Conservation (phyloP, 148 eudicot species). For the Heliosperma pusillum region DNA sequence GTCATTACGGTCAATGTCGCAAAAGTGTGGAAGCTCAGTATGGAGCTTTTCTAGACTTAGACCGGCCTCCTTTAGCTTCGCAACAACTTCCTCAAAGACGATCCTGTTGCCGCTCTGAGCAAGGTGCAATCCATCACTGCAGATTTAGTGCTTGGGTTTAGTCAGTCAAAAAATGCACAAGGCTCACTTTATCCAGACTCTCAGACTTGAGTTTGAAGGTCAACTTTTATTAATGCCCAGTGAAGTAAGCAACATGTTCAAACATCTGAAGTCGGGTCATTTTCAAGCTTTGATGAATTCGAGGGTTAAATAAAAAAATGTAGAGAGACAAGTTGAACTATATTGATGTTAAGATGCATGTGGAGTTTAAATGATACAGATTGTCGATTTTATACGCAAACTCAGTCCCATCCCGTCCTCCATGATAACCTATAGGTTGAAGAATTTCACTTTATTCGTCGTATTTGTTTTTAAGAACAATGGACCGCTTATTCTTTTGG, state of each 20-base stretch:
- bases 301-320: too few relatives aligned
- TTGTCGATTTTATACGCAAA: too few relatives aligned
- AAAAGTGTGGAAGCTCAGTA: slow-evolving; percentile 57
- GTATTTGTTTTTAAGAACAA: too few relatives aligned
- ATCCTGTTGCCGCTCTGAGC: slow-evolving; percentile 54
- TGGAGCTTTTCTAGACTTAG: slow-evolving; percentile 58
- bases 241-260: background rate
- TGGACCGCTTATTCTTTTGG: background rate
- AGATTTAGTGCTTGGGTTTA: slow-evolving; percentile 9
- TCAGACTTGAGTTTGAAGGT: background rate
- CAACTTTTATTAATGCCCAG: background rate
- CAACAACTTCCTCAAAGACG: slow-evolving; percentile 71
- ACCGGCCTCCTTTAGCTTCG: slow-evolving; percentile 46
- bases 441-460: too few relatives aligned
- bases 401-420: too few relatives aligned
- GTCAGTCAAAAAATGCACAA: background rate
- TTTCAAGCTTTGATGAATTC: background rate
- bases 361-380: too few relatives aligned
- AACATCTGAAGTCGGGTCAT: background rate
- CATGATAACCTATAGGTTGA: too few relatives aligned
- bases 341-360: too few relatives aligned
- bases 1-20: slow-evolving; percentile 54
- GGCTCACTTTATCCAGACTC: background rate
- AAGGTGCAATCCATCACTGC: slow-evolving; percentile 89
- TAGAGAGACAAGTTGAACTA: too few relatives aligned